Conservation (phyloP, 192 early-diverging fungal species). For the Podila verticillata region DNA sequence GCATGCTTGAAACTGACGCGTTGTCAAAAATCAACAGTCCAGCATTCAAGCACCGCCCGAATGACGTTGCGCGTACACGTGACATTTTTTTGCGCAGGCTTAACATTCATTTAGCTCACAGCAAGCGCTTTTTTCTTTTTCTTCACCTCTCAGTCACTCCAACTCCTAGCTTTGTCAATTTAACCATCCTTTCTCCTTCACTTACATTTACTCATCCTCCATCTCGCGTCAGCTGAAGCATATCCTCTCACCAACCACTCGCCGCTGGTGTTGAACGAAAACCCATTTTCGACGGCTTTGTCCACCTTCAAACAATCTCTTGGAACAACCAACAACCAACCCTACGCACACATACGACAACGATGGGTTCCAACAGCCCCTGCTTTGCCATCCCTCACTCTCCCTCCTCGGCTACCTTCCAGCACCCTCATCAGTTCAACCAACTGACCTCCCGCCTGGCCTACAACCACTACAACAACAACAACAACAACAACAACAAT, state of each 20-base stretch:
- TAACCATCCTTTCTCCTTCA: too few relatives aligned
- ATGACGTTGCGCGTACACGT: too few relatives aligned
- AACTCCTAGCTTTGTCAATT: too few relatives aligned
- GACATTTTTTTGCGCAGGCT: neutral
- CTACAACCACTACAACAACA: slow-evolving; percentile 9
- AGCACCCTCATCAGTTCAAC: slow-evolving; percentile 45
- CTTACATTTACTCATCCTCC: neutral
- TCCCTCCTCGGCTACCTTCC: slow-evolving; percentile 43
- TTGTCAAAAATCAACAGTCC: too few relatives aligned
- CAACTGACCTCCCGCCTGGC: slow-evolving; percentile 31
- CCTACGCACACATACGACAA: neutral
- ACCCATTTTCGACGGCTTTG: neutral
- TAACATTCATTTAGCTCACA: neutral
- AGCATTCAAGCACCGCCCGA: too few relatives aligned
- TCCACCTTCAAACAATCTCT: neutral
- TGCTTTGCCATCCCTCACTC: slow-evolving; percentile 52
- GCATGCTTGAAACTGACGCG: too few relatives aligned
- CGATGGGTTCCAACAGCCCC: slow-evolving; percentile 49
- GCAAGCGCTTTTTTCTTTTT: neutral
- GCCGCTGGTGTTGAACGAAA: neutral
- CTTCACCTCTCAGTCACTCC: slow-evolving; percentile 1
- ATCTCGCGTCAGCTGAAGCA: neutral
- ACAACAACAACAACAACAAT: neutral
- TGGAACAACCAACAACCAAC: neutral
- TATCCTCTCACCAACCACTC: neutral